Base-by-base conservation (phyloP, 2,329 filamentous ascomycete species). In the Colletotrichum nymphaeae region DNA sequence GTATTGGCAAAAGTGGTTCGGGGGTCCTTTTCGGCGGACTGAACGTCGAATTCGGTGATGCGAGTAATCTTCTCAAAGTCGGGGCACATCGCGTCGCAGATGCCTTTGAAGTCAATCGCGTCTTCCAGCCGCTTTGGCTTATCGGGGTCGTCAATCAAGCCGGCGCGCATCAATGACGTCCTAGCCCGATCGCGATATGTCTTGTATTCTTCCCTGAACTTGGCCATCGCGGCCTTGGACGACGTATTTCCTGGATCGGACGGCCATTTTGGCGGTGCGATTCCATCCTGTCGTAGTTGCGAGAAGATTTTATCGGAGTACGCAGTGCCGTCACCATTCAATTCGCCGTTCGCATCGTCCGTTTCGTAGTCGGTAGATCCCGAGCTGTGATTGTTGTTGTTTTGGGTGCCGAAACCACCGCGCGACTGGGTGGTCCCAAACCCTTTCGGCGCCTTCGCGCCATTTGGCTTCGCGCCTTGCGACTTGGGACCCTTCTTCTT, bases 81-180 rank as follows among this genome's bases (percentile, higher is more conserved):
- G 5, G 91, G 91, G 74, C 91, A 93, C 91, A 93, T 93, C 30
- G 92, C 89, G 76, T 93, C 89, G 77, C 91, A 93, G 58, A 91
- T 92, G 16, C 91, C 91, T 78, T 91, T 91, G 78, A 93, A 93
- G 55, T 89, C 87, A 60, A 93, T 89, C 7, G 91, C 91, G 78
- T 93, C 88, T 71, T 89, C 86, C 8, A 93, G 84, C 22, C 86
- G 87, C 77, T 91, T 90, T 68, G 88, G 88, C 76, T 90, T 89
- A 37, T 91, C 88, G 3, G 91, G 91, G 75, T 93, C 90, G 79
- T 93, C 91, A 69, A 93, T 90, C 8, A 92, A 82, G 12, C 88
- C 88, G 16, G 87, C 89, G 73, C 86, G 88, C 69, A 91, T 90
- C 55, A 93, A 81, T 4, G 88, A 89, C 16, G 84, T 83, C 63